Base-by-base conservation (phyloP, 2,329 filamentous ascomycete species). In the Arthrinium puccinioides region DNA sequence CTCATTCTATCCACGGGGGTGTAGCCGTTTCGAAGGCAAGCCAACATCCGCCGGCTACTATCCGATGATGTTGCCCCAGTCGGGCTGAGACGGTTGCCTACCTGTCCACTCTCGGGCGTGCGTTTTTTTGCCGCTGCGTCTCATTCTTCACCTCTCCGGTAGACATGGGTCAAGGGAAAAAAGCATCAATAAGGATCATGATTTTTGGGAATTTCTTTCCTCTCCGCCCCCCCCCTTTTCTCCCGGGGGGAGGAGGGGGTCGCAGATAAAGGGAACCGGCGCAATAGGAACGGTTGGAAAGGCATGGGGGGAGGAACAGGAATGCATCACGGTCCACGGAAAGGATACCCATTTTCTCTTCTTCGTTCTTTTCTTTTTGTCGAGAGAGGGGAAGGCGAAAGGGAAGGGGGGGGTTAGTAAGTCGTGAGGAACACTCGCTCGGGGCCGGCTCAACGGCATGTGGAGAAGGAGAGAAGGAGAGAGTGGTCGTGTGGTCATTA, bases 21-120 rank as follows among this genome's bases (percentile, higher is more conserved):
- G 70, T 42, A 66, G 66, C 13, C 64, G 69, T 9, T 77, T 72
- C 44, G 72, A 77, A 37, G 69, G 69, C 39, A 77, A 75, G 47
- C 29, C 66, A 9, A 66, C 57, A 29, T 74, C 72, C 5, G 57
- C 55, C 16, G 72, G 72, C 11, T 75, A 72, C 44, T 78, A 76
- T 43, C 74, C 74, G 3, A 68, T 64, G 6, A 56, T 67, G 45
- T 53, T 71, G 21, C 59, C 67, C 6, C 67, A 69, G 18, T 65
- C 70, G 1, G 65, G 67, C 20, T 64, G 69, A 53, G 64, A 23
- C 7, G 19, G 15, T 13, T 19, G 5, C 8, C 10, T n/a, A 14
- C 10, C 19, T 13, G 15, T 13, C 33, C 25, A 24, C 20, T 21
- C 21, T 23, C 32, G 24, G 33, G 33, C 20, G 18, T 26, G 15